These are phyloP conservation scores for Penicillium waksmanii DNA, from an alignment of 495 filamentous ascomycete species.

Conservation along the genomic window DNA sequence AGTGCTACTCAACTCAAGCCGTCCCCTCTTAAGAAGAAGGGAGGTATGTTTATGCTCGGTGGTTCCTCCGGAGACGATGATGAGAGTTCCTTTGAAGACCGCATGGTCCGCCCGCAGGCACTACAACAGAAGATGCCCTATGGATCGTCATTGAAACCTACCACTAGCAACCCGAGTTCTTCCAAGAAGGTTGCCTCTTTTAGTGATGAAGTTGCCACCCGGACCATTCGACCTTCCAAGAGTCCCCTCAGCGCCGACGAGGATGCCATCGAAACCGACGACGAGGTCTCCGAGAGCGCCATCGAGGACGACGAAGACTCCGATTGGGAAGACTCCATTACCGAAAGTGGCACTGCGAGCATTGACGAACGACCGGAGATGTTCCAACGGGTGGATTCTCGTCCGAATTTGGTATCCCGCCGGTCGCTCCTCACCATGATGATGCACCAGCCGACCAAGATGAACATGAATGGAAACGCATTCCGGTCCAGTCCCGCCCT, in stretches of 20 bases:
- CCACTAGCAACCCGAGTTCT: slow-evolving; percentile 29
- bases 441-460: slow-evolving; percentile 69
- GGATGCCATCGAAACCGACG: slow-evolving; percentile 74
- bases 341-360: slow-evolving; percentile 80
- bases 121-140: slow-evolving; percentile 56
- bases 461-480: slow-evolving; percentile 37
- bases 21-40: slow-evolving; percentile 59
- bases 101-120: slow-evolving; percentile 48
- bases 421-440: slow-evolving; percentile 88
- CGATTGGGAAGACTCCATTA: slow-evolving; percentile 93
- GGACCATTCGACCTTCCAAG: slow-evolving; percentile 63
- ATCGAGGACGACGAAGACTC: slow-evolving; percentile 88
- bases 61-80: slow-evolving; percentile 78
- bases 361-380: slow-evolving; percentile 70
- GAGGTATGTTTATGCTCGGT: slow-evolving; percentile 74
- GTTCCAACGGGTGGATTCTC: slow-evolving; percentile 90
- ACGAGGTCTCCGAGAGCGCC: slow-evolving; percentile 76
- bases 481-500: slow-evolving; percentile 83
- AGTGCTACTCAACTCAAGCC: slow-evolving; percentile 45
- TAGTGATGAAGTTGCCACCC: slow-evolving; percentile 71
- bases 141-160: slow-evolving; percentile 52
- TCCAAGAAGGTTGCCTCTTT: slow-evolving; percentile 85
- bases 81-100: slow-evolving; percentile 76
- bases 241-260: slow-evolving; percentile 66
- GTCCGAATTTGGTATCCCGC: slow-evolving; percentile 80